These are phyloP conservation scores for Colletotrichum sp. DNA, from an alignment of 2,329 filamentous ascomycete species.

Conservation along the genomic window DNA sequence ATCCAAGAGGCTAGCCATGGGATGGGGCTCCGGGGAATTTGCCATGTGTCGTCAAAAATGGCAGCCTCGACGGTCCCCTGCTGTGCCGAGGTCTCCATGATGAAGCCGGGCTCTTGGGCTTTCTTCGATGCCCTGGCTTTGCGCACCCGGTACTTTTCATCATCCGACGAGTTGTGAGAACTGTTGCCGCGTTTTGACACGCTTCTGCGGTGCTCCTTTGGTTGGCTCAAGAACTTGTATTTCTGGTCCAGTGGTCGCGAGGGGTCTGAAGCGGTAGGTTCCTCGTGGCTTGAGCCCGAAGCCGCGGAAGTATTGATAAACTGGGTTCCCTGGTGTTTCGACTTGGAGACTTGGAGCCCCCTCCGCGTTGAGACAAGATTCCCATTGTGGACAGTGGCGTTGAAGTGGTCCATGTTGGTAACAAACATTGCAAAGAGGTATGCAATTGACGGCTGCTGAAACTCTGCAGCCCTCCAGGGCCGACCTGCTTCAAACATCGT, in stretches of 20 bases:
- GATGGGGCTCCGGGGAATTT: not conserved
- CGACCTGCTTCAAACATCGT: not conserved
- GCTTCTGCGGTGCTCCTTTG: not conserved
- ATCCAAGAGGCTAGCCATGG: not conserved
- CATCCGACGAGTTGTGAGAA: not conserved
- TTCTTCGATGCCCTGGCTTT: not conserved
- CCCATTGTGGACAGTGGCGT: slow-evolving; percentile 39
- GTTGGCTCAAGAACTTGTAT: slow-evolving; percentile 30
- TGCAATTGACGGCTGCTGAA: not conserved
- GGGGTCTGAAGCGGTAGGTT: not conserved
- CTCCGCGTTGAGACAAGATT: slow-evolving; percentile 40
- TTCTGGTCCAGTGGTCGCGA: slow-evolving; percentile 22
- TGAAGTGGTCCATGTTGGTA: slow-evolving; percentile 41
- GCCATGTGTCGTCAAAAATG: not conserved
- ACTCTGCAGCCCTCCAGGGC: not conserved
- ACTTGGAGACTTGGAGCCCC: slow-evolving; percentile 43
- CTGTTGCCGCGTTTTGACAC: not conserved
- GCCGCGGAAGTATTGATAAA: slow-evolving; percentile 40
- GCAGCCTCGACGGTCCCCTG: no score
- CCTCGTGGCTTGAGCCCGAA: not conserved
- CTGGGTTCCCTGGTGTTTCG: slow-evolving; percentile 41
- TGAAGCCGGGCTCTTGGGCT: not conserved
- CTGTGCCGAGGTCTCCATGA: not conserved
- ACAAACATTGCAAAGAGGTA: not conserved
- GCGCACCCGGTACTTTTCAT: not conserved